Conservation (phyloP, 2,329 filamentous ascomycete genomes). For the Xylaria polymorpha region DNA sequence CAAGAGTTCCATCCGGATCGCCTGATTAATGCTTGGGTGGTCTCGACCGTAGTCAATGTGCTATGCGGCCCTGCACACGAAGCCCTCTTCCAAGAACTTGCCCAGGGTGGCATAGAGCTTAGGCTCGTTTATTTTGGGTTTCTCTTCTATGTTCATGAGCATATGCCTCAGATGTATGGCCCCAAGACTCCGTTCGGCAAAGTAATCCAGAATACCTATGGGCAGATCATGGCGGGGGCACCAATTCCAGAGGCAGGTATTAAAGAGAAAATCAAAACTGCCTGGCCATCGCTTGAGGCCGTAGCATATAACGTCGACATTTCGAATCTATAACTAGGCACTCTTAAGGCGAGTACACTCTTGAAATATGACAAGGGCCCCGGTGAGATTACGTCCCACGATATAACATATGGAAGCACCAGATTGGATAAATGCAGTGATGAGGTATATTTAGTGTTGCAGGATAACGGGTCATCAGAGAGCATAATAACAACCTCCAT, state of each 20-base stretch:
- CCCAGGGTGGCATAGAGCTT: conserved; percentile 42
- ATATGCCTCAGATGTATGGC: conserved; percentile 43
- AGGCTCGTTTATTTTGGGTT: conserved; percentile 45
- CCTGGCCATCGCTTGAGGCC: conserved; percentile 41
- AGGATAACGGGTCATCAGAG: neutral
- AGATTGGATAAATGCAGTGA: neutral
- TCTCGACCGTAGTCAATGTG: conserved; percentile 45
- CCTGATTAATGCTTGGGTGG: conserved; percentile 42
- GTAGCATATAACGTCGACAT: conserved; percentile 38
- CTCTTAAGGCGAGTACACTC: neutral
- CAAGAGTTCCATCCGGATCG: conserved; percentile 44
- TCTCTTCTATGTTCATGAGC: conserved; percentile 44
- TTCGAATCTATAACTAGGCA: conserved; percentile 30
- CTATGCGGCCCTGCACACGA: conserved; percentile 40
- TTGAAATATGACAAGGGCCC: neutral
- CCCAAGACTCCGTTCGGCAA: conserved; percentile 41
- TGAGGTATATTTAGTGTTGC: neutral
- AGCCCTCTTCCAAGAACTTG: conserved; percentile 43
- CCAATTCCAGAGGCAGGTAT: conserved; percentile 41
- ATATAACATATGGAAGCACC: neutral
- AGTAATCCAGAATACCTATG: conserved; percentile 43
- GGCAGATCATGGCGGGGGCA: conserved; percentile 44
- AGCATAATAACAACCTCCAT: neutral
- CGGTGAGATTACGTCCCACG: neutral
- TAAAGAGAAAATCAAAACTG: conserved; percentile 36